Percentiles rank a stretch among this genome's conserved stretches.
These are phyloP conservation scores for Aspergillus pseudoterreus DNA, from an alignment of 2,329 filamentous ascomycete species.

Conservation along the genomic window DNA sequence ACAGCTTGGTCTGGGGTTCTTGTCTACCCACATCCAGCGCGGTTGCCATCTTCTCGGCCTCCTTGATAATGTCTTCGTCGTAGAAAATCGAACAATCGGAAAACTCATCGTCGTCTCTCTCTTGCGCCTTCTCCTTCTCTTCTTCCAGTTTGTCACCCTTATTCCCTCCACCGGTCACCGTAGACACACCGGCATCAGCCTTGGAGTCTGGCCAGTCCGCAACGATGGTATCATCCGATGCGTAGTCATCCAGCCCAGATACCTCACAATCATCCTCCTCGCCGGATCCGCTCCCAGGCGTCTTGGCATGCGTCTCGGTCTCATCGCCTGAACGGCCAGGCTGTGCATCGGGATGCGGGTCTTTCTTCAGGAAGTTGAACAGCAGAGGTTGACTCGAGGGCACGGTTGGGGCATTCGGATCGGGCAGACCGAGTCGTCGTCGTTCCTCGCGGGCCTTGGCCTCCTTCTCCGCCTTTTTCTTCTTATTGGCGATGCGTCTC, in stretches of 20 bases:
- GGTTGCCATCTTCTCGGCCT: conserved; percentile 16
- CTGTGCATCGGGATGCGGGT: conserved; percentile 5
- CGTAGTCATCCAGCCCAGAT: conserved; percentile 14
- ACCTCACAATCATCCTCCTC: conserved; percentile 11
- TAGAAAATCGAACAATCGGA: conserved; percentile 32
- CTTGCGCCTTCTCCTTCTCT: neutral
- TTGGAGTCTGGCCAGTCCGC: neutral
- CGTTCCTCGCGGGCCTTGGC: conserved; percentile 32
- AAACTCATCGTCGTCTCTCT: conserved; percentile 28
- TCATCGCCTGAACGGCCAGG: conserved; percentile 7
- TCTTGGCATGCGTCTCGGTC: conserved; percentile 6
- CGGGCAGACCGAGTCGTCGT: conserved; percentile 27
- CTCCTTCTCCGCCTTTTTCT: conserved; percentile 33
- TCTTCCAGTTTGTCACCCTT: neutral
- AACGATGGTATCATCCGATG: conserved; percentile 11
- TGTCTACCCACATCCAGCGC: conserved; percentile 2
- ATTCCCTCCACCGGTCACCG: neutral
- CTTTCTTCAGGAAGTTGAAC: conserved; percentile 27
- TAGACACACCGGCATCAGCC: conserved; percentile 6
- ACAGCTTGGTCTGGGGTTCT: neutral
- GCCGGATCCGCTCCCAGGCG: conserved; percentile 12
- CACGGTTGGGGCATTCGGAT: conserved; percentile 27
- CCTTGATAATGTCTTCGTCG: conserved; percentile 25
- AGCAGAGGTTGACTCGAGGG: conserved; percentile 34
- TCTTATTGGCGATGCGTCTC: conserved; percentile 31